Evolutionary conservation across 768 basidiomycete species (phyloP), one percentile per base, ranked within the genome.

Genomic region (Tulasnella calospora): DNA sequence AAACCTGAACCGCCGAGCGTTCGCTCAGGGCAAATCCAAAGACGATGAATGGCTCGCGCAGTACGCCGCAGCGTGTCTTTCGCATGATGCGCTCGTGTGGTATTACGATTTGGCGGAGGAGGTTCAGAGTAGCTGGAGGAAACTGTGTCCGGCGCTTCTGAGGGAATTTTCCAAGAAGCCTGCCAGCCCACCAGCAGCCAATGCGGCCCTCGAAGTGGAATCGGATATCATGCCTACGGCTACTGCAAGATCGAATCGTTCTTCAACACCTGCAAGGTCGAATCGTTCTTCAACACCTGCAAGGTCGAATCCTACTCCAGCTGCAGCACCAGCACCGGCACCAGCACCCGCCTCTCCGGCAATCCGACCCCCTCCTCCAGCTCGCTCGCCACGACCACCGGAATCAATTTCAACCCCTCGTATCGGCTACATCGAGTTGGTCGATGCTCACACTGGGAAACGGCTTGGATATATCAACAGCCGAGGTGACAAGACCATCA

Each of bases 41-140:
- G 71, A 73, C 46, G 71, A 73, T 30, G 71, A 73, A 33, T 73
- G 71, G 71, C 71, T 41, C n/a, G 38, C 71, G 3, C 40, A 73
- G 13, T 73, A 73, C 21, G 71, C 71, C 1, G 71, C 71, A 30
- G 46, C 71, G 23, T 73, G 71, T 17, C 17, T 73, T 8, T 30
- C 71, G 27, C 38, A 47, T 0, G 40, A 40, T 40, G 71, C 71
- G 12, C 38, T 73, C 30, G 10, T 21, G 19, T 73, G 71, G 71
- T 73, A 73, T 38, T 73, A 47, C 46, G 19, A 7, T 17, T 30
- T 73, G 71, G 36, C 23, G 5, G 71, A 73, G 12, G 71, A 41
- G 23, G 46, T 41, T 10, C 71, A 47, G n/a, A 73, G 27, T n/a
- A 47, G 40, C 41, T 73, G 71, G 71, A 73, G 71, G 9, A 73